Evolutionary conservation across 352 stramenopile genomes (phyloP).

Genomic region (Phytophthora fragariaefolia): DNA sequence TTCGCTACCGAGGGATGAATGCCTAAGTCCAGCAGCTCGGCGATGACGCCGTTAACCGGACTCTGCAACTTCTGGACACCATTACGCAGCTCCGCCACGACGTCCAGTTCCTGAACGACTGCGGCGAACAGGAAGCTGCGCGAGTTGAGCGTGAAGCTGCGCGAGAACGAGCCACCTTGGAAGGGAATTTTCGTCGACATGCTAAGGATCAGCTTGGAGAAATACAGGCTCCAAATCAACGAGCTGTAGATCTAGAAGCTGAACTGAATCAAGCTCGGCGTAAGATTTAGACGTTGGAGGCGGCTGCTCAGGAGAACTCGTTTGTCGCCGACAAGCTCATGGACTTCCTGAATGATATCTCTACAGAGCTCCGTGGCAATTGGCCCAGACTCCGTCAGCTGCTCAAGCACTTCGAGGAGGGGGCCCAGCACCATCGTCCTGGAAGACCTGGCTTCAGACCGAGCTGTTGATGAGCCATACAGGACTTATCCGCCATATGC

Average conservation of each 20-base stretch:
- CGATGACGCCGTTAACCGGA: too few relatives aligned
- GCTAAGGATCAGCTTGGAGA: background rate
- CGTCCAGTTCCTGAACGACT: background rate
- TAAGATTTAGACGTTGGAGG: background rate
- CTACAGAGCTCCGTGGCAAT: background rate
- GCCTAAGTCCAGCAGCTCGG: too few relatives aligned
- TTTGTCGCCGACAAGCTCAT: background rate
- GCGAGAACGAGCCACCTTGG: background rate
- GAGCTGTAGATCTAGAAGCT: background rate
- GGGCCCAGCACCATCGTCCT: background rate
- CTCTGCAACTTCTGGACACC: too few relatives aligned
- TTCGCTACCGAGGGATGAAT: too few relatives aligned
- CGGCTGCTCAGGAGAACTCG: background rate
- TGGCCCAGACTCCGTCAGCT: background rate
- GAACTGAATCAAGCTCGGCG: background rate
- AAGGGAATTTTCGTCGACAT: background rate
- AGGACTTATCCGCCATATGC: background rate
- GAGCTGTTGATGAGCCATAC: background rate
- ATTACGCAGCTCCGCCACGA: background rate
- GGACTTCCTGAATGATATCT: background rate
- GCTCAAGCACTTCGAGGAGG: background rate
- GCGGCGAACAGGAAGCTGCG: background rate
- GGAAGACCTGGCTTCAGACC: background rate
- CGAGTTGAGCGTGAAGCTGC: background rate
- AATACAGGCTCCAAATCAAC: background rate